Evolutionary conservation across 768 basidiomycete genomes (phyloP).

Genomic region (Serendipita vermifera): DNA sequence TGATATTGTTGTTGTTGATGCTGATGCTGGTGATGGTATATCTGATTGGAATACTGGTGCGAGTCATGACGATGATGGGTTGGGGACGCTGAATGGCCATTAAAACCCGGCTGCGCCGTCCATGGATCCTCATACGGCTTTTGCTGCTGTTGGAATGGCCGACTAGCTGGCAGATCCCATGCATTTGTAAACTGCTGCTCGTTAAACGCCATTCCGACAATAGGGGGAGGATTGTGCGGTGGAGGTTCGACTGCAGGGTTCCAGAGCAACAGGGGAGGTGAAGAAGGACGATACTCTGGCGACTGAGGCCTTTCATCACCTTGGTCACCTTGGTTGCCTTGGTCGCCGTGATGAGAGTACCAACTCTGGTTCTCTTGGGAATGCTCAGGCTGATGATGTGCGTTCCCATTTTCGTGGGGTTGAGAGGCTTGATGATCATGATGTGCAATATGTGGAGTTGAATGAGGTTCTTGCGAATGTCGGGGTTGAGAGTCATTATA

Average conservation of each 20-base stretch:
- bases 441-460: slow-evolving; percentile 14
- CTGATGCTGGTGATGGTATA: neutral
- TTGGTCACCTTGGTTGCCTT: slow-evolving; percentile 19
- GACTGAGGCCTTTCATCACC: slow-evolving; percentile 15
- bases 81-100: slow-evolving; percentile 11
- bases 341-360: slow-evolving; percentile 10
- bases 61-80: slow-evolving; percentile 14
- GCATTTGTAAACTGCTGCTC: slow-evolving; percentile 71
- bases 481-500: slow-evolving; percentile 13
- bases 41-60: slow-evolving; percentile 11
- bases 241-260: slow-evolving; percentile 72
- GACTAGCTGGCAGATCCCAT: slow-evolving; percentile 58
- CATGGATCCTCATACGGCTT: slow-evolving; percentile 10
- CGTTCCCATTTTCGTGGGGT: slow-evolving; percentile 14
- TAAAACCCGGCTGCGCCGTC: slow-evolving; percentile 9
- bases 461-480: slow-evolving; percentile 12
- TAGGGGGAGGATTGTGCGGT: slow-evolving; percentile 43
- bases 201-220: slow-evolving; percentile 36
- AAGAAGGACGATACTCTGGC: slow-evolving; percentile 34
- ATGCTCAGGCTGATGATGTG: slow-evolving; percentile 18
- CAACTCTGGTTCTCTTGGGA: slow-evolving; percentile 12
- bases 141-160: slow-evolving; percentile 12
- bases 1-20: slow-evolving; percentile 21
- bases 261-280: slow-evolving; percentile 61
- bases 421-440: slow-evolving; percentile 19